Evolutionary conservation across 1,284 basidiomycete species (phyloP).

Genomic region (Abortiporus biennis): DNA sequence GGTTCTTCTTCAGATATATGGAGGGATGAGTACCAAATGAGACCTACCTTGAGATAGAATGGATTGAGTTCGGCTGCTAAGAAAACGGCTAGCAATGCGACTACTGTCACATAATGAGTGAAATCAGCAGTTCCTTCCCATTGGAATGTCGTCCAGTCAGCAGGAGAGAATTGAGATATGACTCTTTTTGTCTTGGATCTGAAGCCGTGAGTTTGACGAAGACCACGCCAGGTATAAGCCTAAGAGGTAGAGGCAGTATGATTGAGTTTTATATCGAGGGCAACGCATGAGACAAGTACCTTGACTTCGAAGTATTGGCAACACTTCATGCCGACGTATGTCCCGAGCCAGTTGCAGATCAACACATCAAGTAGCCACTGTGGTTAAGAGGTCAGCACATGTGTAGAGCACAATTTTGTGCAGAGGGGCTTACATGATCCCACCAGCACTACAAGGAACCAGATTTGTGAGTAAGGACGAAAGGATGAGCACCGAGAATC

Average conservation of each 20-base stretch:
- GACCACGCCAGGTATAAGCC: conserved; percentile 82
- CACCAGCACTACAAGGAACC: conserved; percentile 69
- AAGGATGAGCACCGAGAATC: no score
- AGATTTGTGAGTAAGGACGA: no score
- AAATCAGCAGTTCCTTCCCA: conserved; percentile 81
- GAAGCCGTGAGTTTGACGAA: conserved; percentile 67
- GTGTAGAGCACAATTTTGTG: conserved; percentile 5
- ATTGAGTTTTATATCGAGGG: no score
- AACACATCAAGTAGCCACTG: conserved; percentile 84
- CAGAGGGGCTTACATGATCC: conserved; percentile 71
- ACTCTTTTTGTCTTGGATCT: conserved; percentile 73
- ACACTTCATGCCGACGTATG: conserved; percentile 79
- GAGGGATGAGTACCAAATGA: conserved; percentile 10
- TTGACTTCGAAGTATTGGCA: conserved; percentile 84
- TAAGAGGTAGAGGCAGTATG: no score
- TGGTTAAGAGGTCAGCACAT: not conserved
- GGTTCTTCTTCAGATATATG: no score
- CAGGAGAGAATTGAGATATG: conserved; percentile 76
- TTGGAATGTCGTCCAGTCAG: conserved; percentile 82
- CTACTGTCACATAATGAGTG: conserved; percentile 67
- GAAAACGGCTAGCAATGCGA: conserved; percentile 72
- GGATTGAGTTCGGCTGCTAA: conserved; percentile 78
- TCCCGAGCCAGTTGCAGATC: conserved; percentile 82
- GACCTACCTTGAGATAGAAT: conserved; percentile 72
- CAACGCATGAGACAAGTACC: no score